A percentile compares a stretch with the other conserved stretches of the same genome.
phyloP scores from a whole-genome alignment of 768 basidiomycete genomes.

The Xerocomus potaroensis region DNA sequence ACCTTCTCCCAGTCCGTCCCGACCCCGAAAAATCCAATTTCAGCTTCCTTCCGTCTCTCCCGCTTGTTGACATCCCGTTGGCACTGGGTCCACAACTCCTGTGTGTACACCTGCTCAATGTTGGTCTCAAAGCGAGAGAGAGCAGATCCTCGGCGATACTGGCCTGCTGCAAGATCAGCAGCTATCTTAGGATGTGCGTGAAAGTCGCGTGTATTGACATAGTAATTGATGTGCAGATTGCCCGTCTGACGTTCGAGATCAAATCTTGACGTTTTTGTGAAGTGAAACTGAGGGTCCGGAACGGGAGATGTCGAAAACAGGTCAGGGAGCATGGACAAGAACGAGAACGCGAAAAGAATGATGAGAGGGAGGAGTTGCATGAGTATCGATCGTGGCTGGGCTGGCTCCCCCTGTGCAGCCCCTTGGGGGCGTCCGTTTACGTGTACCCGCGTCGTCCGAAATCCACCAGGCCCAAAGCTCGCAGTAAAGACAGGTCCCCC shows the following conservation, averaged over 20 bases:
- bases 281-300: slow-evolving; percentile 80
- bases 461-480: slow-evolving; percentile 78
- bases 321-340: slow-evolving; percentile 75
- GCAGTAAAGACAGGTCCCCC: slow-evolving; percentile 62
- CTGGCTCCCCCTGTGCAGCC: slow-evolving; percentile 35
- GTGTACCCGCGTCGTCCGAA: slow-evolving; percentile 61
- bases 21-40: slow-evolving; percentile 85
- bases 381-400: slow-evolving; percentile 54
- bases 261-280: slow-evolving; percentile 54
- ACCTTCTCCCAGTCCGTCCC: slow-evolving; percentile 94
- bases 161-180: slow-evolving; percentile 56
- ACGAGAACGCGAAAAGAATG: slow-evolving; percentile 77
- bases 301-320: slow-evolving; percentile 62
- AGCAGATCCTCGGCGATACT: slow-evolving; percentile 27
- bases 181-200: slow-evolving; percentile 71
- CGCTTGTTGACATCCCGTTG: slow-evolving; percentile 62
- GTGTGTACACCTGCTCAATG: slow-evolving; percentile 73
- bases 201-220: slow-evolving; percentile 77
- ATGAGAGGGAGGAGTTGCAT: slow-evolving; percentile 82
- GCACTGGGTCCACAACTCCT: slow-evolving; percentile 67
- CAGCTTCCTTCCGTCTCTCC: slow-evolving; percentile 66
- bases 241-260: slow-evolving; percentile 70
- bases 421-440: slow-evolving; percentile 35
- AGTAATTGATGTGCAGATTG: slow-evolving; percentile 72
- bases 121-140: slow-evolving; percentile 65